Evolutionary conservation across 2,329 filamentous ascomycete genomes (phyloP).

Genomic region (Fusarium virguliforme): DNA sequence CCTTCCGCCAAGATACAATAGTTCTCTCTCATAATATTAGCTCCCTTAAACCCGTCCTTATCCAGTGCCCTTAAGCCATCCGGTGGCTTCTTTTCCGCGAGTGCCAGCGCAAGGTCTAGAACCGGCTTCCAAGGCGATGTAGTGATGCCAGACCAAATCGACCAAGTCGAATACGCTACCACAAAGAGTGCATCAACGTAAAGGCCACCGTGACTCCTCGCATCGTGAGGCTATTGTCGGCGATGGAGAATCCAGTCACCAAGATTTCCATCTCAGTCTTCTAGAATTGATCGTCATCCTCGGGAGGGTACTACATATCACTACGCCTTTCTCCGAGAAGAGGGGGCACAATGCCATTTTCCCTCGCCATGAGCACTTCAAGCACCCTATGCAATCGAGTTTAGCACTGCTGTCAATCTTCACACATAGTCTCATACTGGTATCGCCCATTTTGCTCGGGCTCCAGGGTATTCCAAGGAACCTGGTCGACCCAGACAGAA

Average conservation of each 20-base stretch:
- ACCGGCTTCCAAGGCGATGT: conserved; percentile 26
- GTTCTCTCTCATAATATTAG: conserved; percentile 21
- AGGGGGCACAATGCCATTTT: conserved; percentile 6
- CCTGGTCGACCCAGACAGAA: no score
- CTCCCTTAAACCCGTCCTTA: background rate
- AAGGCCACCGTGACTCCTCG: conserved; percentile 24
- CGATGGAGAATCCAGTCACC: conserved; percentile 43
- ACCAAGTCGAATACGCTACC: conserved; percentile 22
- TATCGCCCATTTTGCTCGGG: no score
- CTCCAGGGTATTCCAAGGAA: no score
- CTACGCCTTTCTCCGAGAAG: no score
- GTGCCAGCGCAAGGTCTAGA: conserved; percentile 20
- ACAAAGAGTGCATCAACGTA: conserved; percentile 23
- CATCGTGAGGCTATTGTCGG: conserved; percentile 31
- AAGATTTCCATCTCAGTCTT: conserved; percentile 42
- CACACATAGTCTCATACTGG: no score
- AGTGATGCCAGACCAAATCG: conserved; percentile 26
- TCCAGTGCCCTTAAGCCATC: background rate
- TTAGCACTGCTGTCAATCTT: no score
- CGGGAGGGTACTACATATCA: conserved; percentile 24
- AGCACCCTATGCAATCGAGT: no score
- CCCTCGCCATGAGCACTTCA: no score
- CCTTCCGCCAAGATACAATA: conserved; percentile 25
- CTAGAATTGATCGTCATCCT: conserved; percentile 23
- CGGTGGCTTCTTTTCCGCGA: conserved; percentile 5